Conservation (phyloP, 2,329 filamentous ascomycete genomes). For the Paraconiothyrium brasiliense region DNA sequence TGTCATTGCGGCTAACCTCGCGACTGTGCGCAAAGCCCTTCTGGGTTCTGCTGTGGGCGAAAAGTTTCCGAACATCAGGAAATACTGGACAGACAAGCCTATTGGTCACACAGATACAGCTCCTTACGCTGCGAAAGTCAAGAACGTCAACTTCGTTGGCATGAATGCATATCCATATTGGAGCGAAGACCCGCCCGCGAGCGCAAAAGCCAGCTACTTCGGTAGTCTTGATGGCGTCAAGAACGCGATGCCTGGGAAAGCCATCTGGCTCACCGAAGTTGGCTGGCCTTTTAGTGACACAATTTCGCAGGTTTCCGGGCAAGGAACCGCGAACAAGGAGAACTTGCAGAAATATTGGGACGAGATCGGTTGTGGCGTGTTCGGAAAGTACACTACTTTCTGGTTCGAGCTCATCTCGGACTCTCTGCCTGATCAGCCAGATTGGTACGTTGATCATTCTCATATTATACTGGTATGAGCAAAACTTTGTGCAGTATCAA, state of each 20-base stretch:
- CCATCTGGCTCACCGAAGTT: constrained; percentile 49
- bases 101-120: constrained; percentile 48
- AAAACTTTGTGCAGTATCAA: neutral
- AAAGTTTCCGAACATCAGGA: constrained; percentile 17
- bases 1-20: constrained; percentile 67
- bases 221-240: constrained; percentile 31
- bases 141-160: constrained; percentile 44
- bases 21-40: constrained; percentile 55
- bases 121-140: constrained; percentile 30
- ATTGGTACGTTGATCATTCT: neutral
- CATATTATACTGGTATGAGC: neutral
- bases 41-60: constrained; percentile 30
- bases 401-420: constrained; percentile 44
- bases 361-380: constrained; percentile 39
- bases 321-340: constrained; percentile 17
- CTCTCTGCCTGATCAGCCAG: constrained; percentile 11
- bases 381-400: constrained; percentile 43
- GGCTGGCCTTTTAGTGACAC: constrained; percentile 41
- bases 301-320: neutral
- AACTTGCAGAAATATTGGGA: constrained; percentile 41
- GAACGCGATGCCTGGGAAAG: constrained; percentile 29
- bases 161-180: constrained; percentile 48
- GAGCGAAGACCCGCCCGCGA: constrained; percentile 40
- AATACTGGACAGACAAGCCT: constrained; percentile 52
- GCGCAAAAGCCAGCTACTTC: constrained; percentile 50